Evolutionary conservation across 2,329 filamentous ascomycete species (phyloP), one percentile per base, ranked within the genome.

Genomic region (Colletotrichum liriopes): DNA sequence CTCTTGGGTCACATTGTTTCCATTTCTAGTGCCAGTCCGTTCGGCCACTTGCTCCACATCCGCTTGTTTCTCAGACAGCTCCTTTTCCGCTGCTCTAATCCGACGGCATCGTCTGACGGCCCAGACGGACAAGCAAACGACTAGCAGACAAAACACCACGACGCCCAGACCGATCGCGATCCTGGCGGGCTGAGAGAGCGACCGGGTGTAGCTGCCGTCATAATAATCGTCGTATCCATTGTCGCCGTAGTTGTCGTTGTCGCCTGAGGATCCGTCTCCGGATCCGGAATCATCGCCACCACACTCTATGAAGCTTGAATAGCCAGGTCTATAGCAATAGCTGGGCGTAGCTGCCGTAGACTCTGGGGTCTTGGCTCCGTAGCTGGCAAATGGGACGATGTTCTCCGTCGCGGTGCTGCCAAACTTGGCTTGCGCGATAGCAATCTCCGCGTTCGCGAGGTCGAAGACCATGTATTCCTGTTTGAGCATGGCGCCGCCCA

Each of bases 391-490:
- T 5, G 76, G 39, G 12, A 79, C 73, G 11, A 82, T 73, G 43
- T 75, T 75, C 16, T 75, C 73, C 14, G 71, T 54, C 3, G 63
- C 60, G 5, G 63, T 71, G 32, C 73, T 65, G n/a, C 66, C 65
- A 11, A 79, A 77, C 65, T 75, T 78, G 72, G 77, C 73, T 0
- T 77, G 76, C 1, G 80, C 81, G 14, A 82, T 32, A 45, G 78
- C 80, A 3, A 82, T 64, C 60, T 81, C 78, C n/a, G 70, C 55
- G 72, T 80, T 81, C 55, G 73, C 77, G 16, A 78, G 66, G 70
- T 82, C 80, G 61, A 81, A 81, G 5, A 80, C 80, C 59, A 77
- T 74, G 72, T 82, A 82, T 16, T 73, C 75, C n/a, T 78, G 77
- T 41, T 78, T 78, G 43, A 82, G 71, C 52, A 81, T 45, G 20